Evolutionary conservation across 148 eudicot genomes (phyloP).

Genomic region (Bassia scoparia): DNA sequence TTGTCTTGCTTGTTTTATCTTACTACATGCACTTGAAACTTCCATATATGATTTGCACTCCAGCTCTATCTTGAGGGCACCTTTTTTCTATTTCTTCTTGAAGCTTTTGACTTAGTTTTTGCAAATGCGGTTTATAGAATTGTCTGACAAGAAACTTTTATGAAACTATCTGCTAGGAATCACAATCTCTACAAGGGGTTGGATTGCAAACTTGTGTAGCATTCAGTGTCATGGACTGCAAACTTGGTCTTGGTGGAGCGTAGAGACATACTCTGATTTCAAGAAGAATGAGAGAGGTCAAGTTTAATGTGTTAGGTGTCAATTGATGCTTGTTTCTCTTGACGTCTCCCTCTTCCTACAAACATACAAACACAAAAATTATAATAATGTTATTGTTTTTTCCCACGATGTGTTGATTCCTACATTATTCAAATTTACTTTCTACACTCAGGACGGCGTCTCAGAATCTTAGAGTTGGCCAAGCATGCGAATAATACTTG

Average conservation of each 20-base stretch:
- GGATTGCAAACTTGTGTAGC: conserved; percentile 73
- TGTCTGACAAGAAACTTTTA: conserved; percentile 40
- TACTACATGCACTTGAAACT: neutral
- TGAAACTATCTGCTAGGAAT: conserved; percentile 52
- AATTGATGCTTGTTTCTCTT: conserved; percentile 9
- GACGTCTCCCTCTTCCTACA: neutral
- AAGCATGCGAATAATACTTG: conserved; percentile 62
- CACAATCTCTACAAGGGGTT: conserved; percentile 57
- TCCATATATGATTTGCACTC: neutral
- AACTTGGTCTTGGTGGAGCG: conserved; percentile 82
- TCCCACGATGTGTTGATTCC: neutral
- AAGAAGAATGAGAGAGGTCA: neutral
- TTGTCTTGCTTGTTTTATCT: neutral
- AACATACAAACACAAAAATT: too few relatives aligned
- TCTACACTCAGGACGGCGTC: conserved; percentile 62
- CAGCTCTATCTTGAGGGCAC: neutral
- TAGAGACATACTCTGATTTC: conserved; percentile 34
- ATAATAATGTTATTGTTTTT: neutral
- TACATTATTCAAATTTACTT: conserved; percentile 18
- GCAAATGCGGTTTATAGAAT: conserved; percentile 54
- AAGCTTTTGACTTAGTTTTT: neutral
- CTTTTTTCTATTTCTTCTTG: neutral
- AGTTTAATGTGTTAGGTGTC: neutral
- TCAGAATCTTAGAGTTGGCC: conserved; percentile 98
- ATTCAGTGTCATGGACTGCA: conserved; percentile 84